A percentile compares a stretch with the other conserved stretches of the same genome.
Evolutionary conservation across 345 rosid genomes (phyloP).

Genomic region (Pistacia atlantica): DNA sequence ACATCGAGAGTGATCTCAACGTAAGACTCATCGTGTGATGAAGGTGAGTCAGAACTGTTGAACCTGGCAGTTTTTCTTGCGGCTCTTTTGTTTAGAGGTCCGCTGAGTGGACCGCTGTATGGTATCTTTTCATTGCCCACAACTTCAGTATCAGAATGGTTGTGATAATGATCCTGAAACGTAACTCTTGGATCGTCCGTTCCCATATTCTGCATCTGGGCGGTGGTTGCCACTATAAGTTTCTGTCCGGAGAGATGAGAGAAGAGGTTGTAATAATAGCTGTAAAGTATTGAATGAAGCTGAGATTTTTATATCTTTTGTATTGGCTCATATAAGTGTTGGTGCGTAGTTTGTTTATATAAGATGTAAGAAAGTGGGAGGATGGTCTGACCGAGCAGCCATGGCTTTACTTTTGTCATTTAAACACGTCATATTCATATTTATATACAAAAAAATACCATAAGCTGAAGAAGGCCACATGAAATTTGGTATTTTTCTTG

Average conservation of each 20-base stretch:
- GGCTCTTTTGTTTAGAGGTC: slow-evolving; percentile 52
- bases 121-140: slow-evolving; percentile 27
- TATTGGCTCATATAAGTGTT: neutral
- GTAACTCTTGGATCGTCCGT: slow-evolving; percentile 19
- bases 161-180: slow-evolving; percentile 26
- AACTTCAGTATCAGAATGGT: slow-evolving; percentile 47
- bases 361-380: neutral
- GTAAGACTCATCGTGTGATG: slow-evolving; percentile 26
- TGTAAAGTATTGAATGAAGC: no score
- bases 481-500: neutral
- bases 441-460: no score
- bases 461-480: no score
- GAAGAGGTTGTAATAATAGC: no score
- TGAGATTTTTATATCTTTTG: no score
- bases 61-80: slow-evolving; percentile 41
- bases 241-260: no score
- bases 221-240: neutral
- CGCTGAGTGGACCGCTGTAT: slow-evolving; percentile 51
- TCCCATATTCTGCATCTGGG: slow-evolving; percentile 29
- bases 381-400: neutral
- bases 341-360: neutral
- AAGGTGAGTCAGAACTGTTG: slow-evolving; percentile 23
- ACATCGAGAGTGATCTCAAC: slow-evolving; percentile 48
- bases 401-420: neutral
- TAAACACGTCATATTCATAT: no score